phyloP scores from a whole-genome alignment of 2,329 filamentous ascomycete species.

The Rugonectria rugulosa region DNA sequence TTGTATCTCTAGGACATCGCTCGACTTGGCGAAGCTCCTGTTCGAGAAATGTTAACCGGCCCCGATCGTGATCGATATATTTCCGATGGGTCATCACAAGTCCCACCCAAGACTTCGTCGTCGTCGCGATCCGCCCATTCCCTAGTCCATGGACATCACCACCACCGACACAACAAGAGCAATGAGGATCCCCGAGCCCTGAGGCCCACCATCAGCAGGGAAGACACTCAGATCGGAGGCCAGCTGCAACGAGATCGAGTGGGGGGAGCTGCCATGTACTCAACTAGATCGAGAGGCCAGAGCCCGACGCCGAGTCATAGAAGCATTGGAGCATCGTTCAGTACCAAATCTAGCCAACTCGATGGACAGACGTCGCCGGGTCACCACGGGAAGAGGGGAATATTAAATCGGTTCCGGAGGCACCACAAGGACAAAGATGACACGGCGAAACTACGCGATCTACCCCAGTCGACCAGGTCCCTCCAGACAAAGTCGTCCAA shows the following conservation, averaged over 20 bases:
- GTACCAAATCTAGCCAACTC: conserved; percentile 56
- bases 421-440: conserved; percentile 62
- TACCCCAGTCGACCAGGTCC: conserved; percentile 62
- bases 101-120: conserved; percentile 68
- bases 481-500: conserved; percentile 60
- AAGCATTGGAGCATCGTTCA: conserved; percentile 57
- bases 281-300: conserved; percentile 67
- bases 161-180: conserved; percentile 73
- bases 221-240: conserved; percentile 66
- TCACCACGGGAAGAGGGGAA: conserved; percentile 59
- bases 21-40: conserved; percentile 79
- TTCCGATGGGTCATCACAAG: conserved; percentile 55
- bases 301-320: conserved; percentile 83
- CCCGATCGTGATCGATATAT: conserved; percentile 74
- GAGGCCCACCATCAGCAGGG: conserved; percentile 77
- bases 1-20: conserved; percentile 68
- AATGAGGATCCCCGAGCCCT: conserved; percentile 71
- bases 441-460: conserved; percentile 52
- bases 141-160: conserved; percentile 70
- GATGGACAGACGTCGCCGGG: conserved; percentile 68
- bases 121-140: conserved; percentile 67
- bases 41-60: conserved; percentile 73
- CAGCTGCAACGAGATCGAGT: conserved; percentile 57
- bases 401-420: conserved; percentile 59
- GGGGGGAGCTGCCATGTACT: conserved; percentile 57